A percentile compares a stretch with the other conserved stretches of the same genome.
Conservation (phyloP, 495 filamentous ascomycete species). For the Usnea hakonensis region DNA sequence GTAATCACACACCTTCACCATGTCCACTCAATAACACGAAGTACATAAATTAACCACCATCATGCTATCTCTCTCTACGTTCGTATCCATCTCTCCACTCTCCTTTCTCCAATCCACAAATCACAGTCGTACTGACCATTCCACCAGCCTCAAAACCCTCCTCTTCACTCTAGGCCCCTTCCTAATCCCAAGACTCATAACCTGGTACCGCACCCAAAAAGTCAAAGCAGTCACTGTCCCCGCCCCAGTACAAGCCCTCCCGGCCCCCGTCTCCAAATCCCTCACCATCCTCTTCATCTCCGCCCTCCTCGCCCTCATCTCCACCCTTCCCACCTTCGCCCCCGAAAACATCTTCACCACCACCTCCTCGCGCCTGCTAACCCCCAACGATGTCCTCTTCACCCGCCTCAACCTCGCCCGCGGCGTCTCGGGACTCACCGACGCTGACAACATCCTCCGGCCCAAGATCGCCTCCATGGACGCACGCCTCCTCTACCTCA, state of each 20-base stretch:
- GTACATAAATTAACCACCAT: neutral
- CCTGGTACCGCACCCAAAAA: slow-evolving; percentile 59
- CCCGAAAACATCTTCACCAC: slow-evolving; percentile 73
- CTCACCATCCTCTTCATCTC: slow-evolving; percentile 55
- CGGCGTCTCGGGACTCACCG: slow-evolving; percentile 44
- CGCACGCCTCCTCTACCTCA: slow-evolving; percentile 71
- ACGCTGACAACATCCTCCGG: slow-evolving; percentile 54
- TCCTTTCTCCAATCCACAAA: neutral
- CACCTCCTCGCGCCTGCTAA: slow-evolving; percentile 77
- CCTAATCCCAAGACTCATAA: slow-evolving; percentile 63
- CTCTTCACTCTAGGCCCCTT: slow-evolving; percentile 82
- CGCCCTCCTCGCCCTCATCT: slow-evolving; percentile 49
- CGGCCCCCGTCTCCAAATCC: slow-evolving; percentile 38
- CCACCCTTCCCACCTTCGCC: slow-evolving; percentile 59
- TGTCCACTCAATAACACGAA: slow-evolving; percentile 21
- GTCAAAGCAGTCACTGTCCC: slow-evolving; percentile 36
- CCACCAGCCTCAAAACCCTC: slow-evolving; percentile 62
- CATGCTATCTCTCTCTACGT: slow-evolving; percentile 25
- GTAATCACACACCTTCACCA: neutral
- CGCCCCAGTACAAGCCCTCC: slow-evolving; percentile 44
- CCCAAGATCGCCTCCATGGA: slow-evolving; percentile 60
- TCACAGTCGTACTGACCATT: slow-evolving; percentile 1
- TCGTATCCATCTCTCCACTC: neutral
- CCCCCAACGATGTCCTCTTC: slow-evolving; percentile 77
- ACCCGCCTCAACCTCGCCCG: slow-evolving; percentile 61